These are phyloP conservation scores for Helminthosporium solani DNA, from an alignment of 2,329 filamentous ascomycete genomes.

Conservation along the genomic window DNA sequence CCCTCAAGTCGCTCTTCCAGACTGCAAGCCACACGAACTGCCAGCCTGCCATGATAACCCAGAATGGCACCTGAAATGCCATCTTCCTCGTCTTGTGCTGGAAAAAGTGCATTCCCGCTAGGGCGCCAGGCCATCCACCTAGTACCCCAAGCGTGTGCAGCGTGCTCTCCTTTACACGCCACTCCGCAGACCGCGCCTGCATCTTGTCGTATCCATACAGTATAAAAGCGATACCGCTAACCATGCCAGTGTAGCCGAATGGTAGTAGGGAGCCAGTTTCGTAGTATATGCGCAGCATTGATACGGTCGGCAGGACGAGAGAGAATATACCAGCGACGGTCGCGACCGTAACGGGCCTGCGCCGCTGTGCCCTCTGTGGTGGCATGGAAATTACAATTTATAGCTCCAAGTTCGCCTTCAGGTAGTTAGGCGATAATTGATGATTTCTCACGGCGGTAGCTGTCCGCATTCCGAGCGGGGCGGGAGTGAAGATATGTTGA, in stretches of 20 bases:
- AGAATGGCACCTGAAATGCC: conserved; percentile 31
- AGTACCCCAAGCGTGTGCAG: conserved; percentile 30
- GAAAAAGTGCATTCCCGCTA: conserved; percentile 38
- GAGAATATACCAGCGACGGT: conserved; percentile 25
- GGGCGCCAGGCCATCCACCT: conserved; percentile 39
- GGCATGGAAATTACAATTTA: no score
- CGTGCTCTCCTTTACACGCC: conserved; percentile 35
- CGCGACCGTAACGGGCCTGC: conserved; percentile 27
- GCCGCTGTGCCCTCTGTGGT: conserved; percentile 11
- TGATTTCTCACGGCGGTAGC: no score
- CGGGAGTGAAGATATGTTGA: neutral
- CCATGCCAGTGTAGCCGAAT: conserved; percentile 15
- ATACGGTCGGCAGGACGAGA: conserved; percentile 58
- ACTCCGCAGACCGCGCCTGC: conserved; percentile 33
- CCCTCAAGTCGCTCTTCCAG: conserved; percentile 14
- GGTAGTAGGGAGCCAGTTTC: conserved; percentile 17
- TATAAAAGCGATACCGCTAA: conserved; percentile 31
- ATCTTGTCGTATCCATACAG: conserved; percentile 41
- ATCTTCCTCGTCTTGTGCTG: conserved; percentile 40
- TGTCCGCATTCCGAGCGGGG: neutral
- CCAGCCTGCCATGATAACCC: conserved; percentile 33
- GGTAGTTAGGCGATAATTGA: no score
- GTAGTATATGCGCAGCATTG: conserved; percentile 44
- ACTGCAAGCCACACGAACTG: conserved; percentile 26
- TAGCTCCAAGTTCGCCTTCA: no score